Evolutionary conservation across 2,329 filamentous ascomycete species (phyloP).

Genomic region (Scorias spongiosa): DNA sequence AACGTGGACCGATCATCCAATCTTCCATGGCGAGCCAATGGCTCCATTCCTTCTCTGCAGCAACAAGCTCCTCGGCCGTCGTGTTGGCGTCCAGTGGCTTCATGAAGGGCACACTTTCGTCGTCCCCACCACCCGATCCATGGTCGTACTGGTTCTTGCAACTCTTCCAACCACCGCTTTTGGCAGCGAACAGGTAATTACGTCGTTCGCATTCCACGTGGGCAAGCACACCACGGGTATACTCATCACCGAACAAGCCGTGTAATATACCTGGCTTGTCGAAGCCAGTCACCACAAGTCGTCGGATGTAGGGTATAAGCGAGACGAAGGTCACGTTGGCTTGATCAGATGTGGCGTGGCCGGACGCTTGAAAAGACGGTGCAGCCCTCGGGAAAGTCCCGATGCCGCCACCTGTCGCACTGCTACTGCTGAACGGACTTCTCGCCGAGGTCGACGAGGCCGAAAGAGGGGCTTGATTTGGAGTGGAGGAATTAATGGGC

Average conservation of each 20-base stretch:
- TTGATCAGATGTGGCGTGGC: slow-evolving; percentile 16
- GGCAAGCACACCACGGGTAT: slow-evolving; percentile 61
- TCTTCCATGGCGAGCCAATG: slow-evolving; percentile 95
- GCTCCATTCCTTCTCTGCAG: slow-evolving; percentile 75
- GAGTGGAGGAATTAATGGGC: slow-evolving; percentile 29
- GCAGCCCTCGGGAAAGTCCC: slow-evolving; percentile 23
- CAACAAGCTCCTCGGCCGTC: slow-evolving; percentile 63
- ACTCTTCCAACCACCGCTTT: slow-evolving; percentile 76
- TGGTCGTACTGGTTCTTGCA: slow-evolving; percentile 90
- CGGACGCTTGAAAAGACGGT: slow-evolving; percentile 22
- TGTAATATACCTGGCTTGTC: slow-evolving; percentile 77
- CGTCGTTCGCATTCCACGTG: slow-evolving; percentile 79
- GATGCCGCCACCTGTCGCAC: slow-evolving; percentile 13
- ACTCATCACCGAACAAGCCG: slow-evolving; percentile 94
- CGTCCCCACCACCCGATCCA: slow-evolving; percentile 13
- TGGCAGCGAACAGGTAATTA: slow-evolving; percentile 91
- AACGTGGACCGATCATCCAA: slow-evolving; percentile 87
- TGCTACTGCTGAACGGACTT: slow-evolving; percentile 10
- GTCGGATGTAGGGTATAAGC: slow-evolving; percentile 75
- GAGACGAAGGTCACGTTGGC: slow-evolving; percentile 37
- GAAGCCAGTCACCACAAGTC: slow-evolving; percentile 81
- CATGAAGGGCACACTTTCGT: slow-evolving; percentile 73
- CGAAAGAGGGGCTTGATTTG: slow-evolving; percentile 4
- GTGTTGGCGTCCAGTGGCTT: slow-evolving; percentile 59
- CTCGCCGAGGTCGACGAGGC: slow-evolving; percentile 1